Evolutionary conservation across 345 rosid genomes (phyloP).

Genomic region (Lepidium didymum): DNA sequence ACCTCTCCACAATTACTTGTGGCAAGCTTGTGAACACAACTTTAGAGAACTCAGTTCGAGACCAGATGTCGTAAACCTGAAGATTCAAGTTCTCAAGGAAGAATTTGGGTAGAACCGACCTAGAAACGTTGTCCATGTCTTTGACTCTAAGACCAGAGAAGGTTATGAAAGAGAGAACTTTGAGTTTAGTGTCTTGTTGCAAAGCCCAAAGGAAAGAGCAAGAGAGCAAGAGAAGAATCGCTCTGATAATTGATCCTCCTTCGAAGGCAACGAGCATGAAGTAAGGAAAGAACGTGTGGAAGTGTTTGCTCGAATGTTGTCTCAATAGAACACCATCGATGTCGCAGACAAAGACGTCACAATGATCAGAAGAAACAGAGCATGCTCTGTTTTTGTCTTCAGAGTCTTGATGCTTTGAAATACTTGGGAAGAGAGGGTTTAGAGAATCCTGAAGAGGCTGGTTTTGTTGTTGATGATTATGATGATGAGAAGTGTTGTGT

Average conservation of each 20-base stretch:
- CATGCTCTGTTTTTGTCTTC: slow-evolving; percentile 24
- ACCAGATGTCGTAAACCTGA: slow-evolving; percentile 48
- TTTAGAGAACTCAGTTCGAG: slow-evolving; percentile 31
- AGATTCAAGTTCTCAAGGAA: slow-evolving; percentile 70
- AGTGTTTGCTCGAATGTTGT: slow-evolving; percentile 23
- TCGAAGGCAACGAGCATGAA: slow-evolving; percentile 96
- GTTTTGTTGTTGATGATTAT: slow-evolving; percentile 13
- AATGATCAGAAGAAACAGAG: slow-evolving; percentile 19
- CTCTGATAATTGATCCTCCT: slow-evolving; percentile 75
- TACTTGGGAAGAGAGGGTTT: slow-evolving; percentile 33
- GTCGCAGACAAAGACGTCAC: slow-evolving; percentile 50
- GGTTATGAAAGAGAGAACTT: slow-evolving; percentile 58
- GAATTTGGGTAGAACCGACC: slow-evolving; percentile 91
- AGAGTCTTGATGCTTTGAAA: slow-evolving; percentile 30
- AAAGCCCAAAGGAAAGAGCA: slow-evolving; percentile 55
- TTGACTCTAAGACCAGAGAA: slow-evolving; percentile 62
- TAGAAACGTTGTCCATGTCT: slow-evolving; percentile 51
- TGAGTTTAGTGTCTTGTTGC: slow-evolving; percentile 42
- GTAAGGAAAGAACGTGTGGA: slow-evolving; percentile 68
- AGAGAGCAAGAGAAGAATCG: slow-evolving; percentile 47
- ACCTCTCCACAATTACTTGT: slow-evolving; percentile 71
- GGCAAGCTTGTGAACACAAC: slow-evolving; percentile 70
- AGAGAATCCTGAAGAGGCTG: background rate
- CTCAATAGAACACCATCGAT: slow-evolving; percentile 53
- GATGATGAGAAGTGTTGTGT: slow-evolving; percentile 13